Conservation (phyloP, 345 rosid genomes). For the Gossypium rotundifolium region DNA sequence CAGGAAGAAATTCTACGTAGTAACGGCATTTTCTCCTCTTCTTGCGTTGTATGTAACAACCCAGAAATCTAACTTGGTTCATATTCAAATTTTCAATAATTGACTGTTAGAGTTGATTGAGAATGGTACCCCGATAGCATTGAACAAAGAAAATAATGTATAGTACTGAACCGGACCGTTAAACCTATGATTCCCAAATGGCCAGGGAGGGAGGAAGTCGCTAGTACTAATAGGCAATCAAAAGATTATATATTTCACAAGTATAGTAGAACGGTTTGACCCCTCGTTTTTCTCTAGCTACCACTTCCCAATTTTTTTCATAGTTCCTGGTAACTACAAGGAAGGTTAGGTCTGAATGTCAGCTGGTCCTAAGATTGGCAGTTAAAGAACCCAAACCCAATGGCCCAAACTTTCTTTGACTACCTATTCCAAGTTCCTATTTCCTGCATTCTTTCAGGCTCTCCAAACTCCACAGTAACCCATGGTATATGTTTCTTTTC, state of each 20-base stretch:
- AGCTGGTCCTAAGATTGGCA: constrained; percentile 21
- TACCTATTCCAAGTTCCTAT: not conserved
- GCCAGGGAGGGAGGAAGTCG: not conserved
- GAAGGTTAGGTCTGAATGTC: constrained; percentile 39
- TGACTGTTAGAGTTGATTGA: no score
- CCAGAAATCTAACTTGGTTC: no score
- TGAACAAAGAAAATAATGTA: constrained; percentile 16
- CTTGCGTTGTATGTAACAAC: no score
- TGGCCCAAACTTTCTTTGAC: not conserved
- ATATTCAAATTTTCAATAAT: no score
- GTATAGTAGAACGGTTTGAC: not conserved
- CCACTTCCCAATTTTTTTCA: not conserved
- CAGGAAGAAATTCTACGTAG: constrained; percentile 12
- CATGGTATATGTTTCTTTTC: not conserved
- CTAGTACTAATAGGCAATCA: not conserved
- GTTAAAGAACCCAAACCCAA: not conserved
- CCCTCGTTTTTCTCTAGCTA: not conserved
- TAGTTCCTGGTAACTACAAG: not conserved
- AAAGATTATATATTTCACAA: not conserved
- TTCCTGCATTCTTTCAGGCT: not conserved
- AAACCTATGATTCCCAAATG: not conserved
- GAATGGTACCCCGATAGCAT: no score
- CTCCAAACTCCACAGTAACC: not conserved
- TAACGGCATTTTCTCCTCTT: constrained; percentile 14
- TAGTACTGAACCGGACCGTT: not conserved